Base-by-base conservation (phyloP, 495 filamentous ascomycete genomes). In the Podospora anserina region DNA sequence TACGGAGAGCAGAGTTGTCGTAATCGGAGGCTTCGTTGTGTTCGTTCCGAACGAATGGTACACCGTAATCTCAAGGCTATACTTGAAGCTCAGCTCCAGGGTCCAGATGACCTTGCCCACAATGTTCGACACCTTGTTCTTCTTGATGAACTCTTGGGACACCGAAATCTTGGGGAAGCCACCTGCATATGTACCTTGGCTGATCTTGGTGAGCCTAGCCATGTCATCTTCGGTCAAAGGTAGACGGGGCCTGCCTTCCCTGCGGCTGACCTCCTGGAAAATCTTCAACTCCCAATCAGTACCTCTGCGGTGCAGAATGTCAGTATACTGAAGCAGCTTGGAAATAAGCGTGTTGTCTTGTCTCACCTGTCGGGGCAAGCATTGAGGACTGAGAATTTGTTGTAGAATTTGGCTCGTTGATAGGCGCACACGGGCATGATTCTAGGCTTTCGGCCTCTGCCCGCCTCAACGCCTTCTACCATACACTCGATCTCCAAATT, bases 321-420 rank as follows among this genome's bases (percentile, higher is more conserved):
- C 9, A 49, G 39, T 16, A 5, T 49, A 6, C 13, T 49, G 39
- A 49, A 16, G 2, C 9, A 49, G 18, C 39, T 16, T 49, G 15
- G 39, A 16, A 49, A 49, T 11, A 16, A 49, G 9, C 39, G 15
- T 16, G 39, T 16, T 3, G 13, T 44, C 30, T n/a, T 16, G 27
- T 32, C 77, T 73, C 75, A 82, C 81, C 74, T 80, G 64, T 81
- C 81, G 18, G 81, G 72, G 57, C 81, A 79, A 28, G 80, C 66
- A 49, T 66, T 79, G 13, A 74, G 63, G 54, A 81, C 63, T 18
- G 80, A 74, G 3, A 82, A 68, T 1, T 59, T 44, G 19, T 67
- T 66, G 19, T 65, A 18, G 7, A 54, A 61, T 68, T 68, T 72
- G 54, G 71, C 70, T 4, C 61, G 64, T 4, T 67, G 67, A 3